Conservation (phyloP, 352 stramenopile genomes). For the Globisporangium cystogenes region DNA sequence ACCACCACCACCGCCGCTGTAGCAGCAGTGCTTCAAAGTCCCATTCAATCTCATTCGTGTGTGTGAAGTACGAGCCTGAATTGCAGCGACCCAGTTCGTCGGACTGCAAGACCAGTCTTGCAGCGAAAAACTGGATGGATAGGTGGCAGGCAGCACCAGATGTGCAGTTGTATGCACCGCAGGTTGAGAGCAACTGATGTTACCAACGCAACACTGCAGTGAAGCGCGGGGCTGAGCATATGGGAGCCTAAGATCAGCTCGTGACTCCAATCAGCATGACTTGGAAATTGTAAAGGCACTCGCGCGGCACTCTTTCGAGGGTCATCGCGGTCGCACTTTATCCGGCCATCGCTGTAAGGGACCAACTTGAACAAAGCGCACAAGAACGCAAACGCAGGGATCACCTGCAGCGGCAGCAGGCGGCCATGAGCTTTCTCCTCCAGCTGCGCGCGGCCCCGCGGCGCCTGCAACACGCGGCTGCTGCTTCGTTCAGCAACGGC, state of each 20-base stretch:
- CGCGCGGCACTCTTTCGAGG: too few relatives aligned
- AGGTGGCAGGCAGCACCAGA: neutral
- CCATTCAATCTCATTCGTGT: too few relatives aligned
- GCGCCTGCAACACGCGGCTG: neutral
- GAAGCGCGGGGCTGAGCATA: too few relatives aligned
- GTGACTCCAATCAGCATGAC: too few relatives aligned
- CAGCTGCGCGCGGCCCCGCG: slow-evolving; percentile 3
- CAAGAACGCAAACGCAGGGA: neutral
- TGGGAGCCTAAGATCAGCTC: too few relatives aligned
- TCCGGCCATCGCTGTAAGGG: neutral
- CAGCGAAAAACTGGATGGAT: neutral
- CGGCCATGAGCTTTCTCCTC: slow-evolving; percentile 13
- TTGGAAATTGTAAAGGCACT: too few relatives aligned
- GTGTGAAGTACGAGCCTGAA: too few relatives aligned
- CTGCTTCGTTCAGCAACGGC: neutral
- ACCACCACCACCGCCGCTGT: too few relatives aligned
- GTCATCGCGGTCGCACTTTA: too few relatives aligned
- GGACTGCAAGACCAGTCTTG: neutral
- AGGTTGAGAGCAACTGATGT: too few relatives aligned
- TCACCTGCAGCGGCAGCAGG: neutral
- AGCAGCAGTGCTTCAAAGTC: too few relatives aligned
- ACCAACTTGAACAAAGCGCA: neutral
- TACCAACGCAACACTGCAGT: neutral
- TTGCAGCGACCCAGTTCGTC: too few relatives aligned
- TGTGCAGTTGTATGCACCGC: neutral